Evolutionary conservation across 371 early-diverging fungal species (phyloP).

Genomic region (Mortierella sp.): DNA sequence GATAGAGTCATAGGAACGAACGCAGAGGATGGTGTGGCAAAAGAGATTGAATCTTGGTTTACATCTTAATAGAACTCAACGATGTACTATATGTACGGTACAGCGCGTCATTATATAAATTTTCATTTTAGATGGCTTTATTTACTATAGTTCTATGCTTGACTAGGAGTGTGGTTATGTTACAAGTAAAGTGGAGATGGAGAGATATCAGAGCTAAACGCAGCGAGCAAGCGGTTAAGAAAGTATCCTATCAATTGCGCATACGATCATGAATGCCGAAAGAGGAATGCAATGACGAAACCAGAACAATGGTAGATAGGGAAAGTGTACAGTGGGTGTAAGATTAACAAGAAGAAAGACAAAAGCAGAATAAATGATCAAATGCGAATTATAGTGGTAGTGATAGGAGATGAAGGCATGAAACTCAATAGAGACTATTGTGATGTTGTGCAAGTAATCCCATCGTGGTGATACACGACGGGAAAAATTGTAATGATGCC

Average conservation of each 20-base stretch:
- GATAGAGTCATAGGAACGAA: slow-evolving; percentile 50
- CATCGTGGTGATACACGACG: not conserved
- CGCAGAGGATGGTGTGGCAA: slow-evolving; percentile 48
- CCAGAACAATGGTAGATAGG: not conserved
- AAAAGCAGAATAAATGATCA: slow-evolving; percentile 2
- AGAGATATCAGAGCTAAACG: not conserved
- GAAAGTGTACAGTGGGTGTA: slow-evolving; percentile 3
- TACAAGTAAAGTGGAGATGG: slow-evolving; percentile 12
- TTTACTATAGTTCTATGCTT: not conserved
- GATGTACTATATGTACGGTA: no score
- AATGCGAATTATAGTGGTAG: slow-evolving; percentile 2
- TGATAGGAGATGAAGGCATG: not conserved
- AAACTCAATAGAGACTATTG: not conserved
- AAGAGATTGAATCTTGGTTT: slow-evolving; percentile 51
- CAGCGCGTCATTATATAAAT: not conserved
- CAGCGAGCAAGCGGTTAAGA: slow-evolving; percentile 1
- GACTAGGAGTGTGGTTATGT: not conserved
- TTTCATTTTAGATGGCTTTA: not conserved
- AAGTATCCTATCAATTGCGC: not conserved
- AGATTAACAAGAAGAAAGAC: not conserved
- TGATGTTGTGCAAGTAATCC: no score
- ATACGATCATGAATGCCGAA: not conserved
- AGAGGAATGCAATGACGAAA: slow-evolving; percentile 2
- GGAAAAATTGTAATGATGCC: not conserved
- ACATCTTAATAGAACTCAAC: not conserved